Evolutionary conservation across 345 rosid genomes (phyloP), one percentile per base, ranked within the genome.

Genomic region (Brassica carinata): DNA sequence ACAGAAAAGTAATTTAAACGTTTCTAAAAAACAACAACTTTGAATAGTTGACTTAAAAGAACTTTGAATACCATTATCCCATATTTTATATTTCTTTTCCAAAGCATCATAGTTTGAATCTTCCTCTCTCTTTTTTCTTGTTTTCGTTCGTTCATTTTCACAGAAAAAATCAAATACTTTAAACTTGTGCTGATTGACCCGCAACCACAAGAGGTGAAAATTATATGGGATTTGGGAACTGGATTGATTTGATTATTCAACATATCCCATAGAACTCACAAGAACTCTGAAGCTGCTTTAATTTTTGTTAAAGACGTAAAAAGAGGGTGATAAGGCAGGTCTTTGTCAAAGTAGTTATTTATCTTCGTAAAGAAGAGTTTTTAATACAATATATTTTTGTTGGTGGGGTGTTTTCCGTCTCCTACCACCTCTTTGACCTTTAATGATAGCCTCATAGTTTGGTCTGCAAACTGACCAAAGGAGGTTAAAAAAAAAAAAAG

Each of bases 381-480:
- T 19, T 19, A 33, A 62, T 26, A 27, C 55, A 71, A 8, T 7
- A 36, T 8, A 7, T 40, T 73, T 79, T n/a, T 58, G 73, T 79
- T 74, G 65, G 64, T 55, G 11, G 43, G n/a, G 36, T 27, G 31
- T 27, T 71, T 10, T 67, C 57, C 48, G 31, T 18, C 75, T 80
- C 71, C 78, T 73, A 73, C 74, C 78, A 57, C 45, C 74, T 79
- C 78, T 74, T 74, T 74, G 79, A 80, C 83, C 74, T 74, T 80
- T 80, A 80, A 62, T 74, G 83, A 68, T 68, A 19, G 74, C 69
- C 78, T 45, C 64, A 19, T 45, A 79, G 78, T 79, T 79, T 68
- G 78, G 83, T 79, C 15, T 13, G 72, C 77, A 38, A 79, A 66
- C 67, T 45, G 64, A 67, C 65, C 26, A 74, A 79, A 43, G 1